Evolutionary conservation across 805 yeast species (phyloP), one percentile per base, ranked within the genome.

Genomic region (Lachancea waltii): DNA sequence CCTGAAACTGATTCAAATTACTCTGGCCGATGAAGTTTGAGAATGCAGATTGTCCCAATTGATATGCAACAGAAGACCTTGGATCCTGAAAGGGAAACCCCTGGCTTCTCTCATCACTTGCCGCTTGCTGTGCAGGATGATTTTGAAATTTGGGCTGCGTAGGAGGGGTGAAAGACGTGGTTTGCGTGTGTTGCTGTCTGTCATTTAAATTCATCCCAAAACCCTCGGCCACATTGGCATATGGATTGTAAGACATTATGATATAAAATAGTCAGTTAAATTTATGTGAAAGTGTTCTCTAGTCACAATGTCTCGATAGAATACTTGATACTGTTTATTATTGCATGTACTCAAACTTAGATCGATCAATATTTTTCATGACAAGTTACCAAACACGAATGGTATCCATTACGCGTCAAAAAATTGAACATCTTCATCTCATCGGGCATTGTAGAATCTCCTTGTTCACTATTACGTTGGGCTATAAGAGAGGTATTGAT

Each of bases 41-140:
- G 35, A 92, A 73, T 1, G 97, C 95, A 37, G 75, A 75, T 52
- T 85, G 83, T 24, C 96, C 95, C 45, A 89, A 75, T 53, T 86
- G 95, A 18, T 89, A 73, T 1, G 96, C 95, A 70, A 87, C 72
- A 40, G 82, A 76, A 0, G 95, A 77, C 11, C 85, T 73, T 23
- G 95, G 89, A 55, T 85, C 95, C 46, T 72, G 75, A 58, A 86
- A 72, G 46, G 85, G 68, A 44, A 65, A 60, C 26, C 67, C 60
- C 45, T 50, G 35, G 44, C 38, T 43, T 25, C 23, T 32, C 25
- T 27, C 33, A 32, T 24, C 25, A 15, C 47, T 23, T 44, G 19
- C 38, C 32, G 39, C 33, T 34, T 16, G 37, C 8, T 3, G 13
- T 23, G 26, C 10, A 5, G 7, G 26, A 23, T 23, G 10, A 13